These are phyloP conservation scores for Ophiocordyceps sinensis DNA, from an alignment of 2,329 filamentous ascomycete genomes.

Conservation along the genomic window DNA sequence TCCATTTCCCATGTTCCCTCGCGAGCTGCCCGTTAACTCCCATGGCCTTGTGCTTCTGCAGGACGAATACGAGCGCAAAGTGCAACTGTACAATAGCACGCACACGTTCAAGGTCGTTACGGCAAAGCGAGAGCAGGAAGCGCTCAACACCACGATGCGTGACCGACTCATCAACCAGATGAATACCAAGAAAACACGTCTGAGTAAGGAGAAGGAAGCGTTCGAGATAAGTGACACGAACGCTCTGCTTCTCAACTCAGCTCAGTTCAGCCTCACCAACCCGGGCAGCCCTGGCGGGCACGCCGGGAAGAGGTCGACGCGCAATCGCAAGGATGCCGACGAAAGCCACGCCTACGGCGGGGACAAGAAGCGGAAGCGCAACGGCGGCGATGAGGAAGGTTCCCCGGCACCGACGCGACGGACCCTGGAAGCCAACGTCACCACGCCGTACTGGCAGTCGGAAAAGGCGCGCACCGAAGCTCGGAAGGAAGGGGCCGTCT, in stretches of 20 bases:
- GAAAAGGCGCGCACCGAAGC: constrained; percentile 39
- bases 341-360: constrained; percentile 41
- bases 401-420: constrained; percentile 45
- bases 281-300: constrained; percentile 48
- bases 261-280: constrained; percentile 52
- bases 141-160: constrained; percentile 44
- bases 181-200: constrained; percentile 47
- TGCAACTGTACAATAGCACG: constrained; percentile 43
- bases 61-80: constrained; percentile 50
- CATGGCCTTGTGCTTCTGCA: constrained; percentile 15
- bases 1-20: no score
- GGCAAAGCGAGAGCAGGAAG: constrained; percentile 45
- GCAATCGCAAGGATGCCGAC: constrained; percentile 45
- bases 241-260: constrained; percentile 50
- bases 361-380: constrained; percentile 48
- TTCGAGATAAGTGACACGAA: constrained; percentile 53
- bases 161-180: constrained; percentile 55
- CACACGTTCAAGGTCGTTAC: constrained; percentile 48
- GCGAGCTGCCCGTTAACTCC: no score
- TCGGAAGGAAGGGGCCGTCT: constrained; percentile 43
- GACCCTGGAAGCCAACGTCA: constrained; percentile 38
- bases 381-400: constrained; percentile 45
- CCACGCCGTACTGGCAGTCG: constrained; percentile 47
- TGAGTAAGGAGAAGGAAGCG: constrained; percentile 53
- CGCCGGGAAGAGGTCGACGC: constrained; percentile 47